Conservation (phyloP, 164 flowering plant genomes). For the Litsea cubeba region DNA sequence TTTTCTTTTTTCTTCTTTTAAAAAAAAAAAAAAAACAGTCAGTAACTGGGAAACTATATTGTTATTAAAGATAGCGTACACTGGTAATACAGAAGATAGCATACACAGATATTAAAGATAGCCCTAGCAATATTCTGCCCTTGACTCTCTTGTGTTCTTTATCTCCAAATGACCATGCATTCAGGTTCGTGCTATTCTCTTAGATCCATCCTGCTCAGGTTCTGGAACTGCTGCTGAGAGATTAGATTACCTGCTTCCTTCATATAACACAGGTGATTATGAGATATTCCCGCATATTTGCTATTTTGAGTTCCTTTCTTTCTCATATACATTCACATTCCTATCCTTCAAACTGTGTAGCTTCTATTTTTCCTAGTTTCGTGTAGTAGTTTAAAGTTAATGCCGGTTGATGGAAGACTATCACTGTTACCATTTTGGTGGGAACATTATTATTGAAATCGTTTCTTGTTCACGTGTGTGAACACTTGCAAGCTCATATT, state of each 20-base stretch:
- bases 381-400: not conserved
- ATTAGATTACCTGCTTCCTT: constrained; percentile 88
- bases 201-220: constrained; percentile 97
- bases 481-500: too few relatives aligned
- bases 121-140: not conserved
- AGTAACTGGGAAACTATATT: too few relatives aligned
- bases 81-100: too few relatives aligned
- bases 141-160: not conserved
- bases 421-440: not conserved
- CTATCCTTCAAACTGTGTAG: not conserved
- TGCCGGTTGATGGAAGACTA: not conserved
- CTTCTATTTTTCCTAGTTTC: not conserved
- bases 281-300: not conserved
- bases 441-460: not conserved
- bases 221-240: constrained; percentile 79
- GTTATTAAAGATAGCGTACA: too few relatives aligned
- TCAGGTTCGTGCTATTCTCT: constrained; percentile 81
- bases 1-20: too few relatives aligned
- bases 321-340: not conserved
- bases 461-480: too few relatives aligned
- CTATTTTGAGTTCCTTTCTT: not conserved
- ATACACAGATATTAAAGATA: too few relatives aligned
- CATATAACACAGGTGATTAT: constrained; percentile 45
- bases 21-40: too few relatives aligned
- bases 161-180: not conserved